Conservation (phyloP, 2,329 filamentous ascomycete genomes). For the Trichoderma sp. region DNA sequence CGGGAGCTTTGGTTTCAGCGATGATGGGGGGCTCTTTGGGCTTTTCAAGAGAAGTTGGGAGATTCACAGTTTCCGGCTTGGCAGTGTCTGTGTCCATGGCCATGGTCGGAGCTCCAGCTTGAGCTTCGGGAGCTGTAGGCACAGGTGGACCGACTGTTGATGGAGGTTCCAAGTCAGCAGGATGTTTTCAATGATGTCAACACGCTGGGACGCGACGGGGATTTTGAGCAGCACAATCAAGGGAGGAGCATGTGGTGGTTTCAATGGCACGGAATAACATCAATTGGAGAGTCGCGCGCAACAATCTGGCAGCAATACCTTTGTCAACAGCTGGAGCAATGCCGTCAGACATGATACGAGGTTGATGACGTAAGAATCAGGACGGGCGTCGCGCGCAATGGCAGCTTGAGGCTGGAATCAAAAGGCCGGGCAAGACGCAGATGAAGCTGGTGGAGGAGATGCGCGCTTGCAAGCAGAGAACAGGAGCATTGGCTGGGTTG, state of each 20-base stretch:
- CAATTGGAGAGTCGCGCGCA: slow-evolving; percentile 7
- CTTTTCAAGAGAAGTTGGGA: slow-evolving; percentile 22
- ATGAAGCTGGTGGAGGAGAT: background rate
- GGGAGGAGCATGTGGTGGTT: background rate
- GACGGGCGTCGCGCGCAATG: background rate
- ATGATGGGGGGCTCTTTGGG: slow-evolving; percentile 9
- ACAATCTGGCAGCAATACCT: slow-evolving; percentile 31
- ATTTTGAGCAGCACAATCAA: background rate
- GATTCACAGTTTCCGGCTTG: slow-evolving; percentile 20
- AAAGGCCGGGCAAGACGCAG: background rate
- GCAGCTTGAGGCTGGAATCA: background rate
- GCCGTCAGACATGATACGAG: slow-evolving; percentile 38
- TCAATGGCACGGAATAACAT: background rate
- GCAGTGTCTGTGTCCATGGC: slow-evolving; percentile 30
- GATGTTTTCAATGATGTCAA: background rate
- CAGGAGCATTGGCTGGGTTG: background rate
- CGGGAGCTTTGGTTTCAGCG: slow-evolving; percentile 5
- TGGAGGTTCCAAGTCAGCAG: slow-evolving; percentile 11
- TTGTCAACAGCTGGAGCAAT: slow-evolving; percentile 39
- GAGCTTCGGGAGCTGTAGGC: slow-evolving; percentile 32
- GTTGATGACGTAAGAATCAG: slow-evolving; percentile 36
- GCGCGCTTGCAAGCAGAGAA: background rate
- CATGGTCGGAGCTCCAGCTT: slow-evolving; percentile 32
- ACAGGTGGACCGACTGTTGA: slow-evolving; percentile 34
- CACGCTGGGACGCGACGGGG: background rate